Evolutionary conservation across 768 basidiomycete species (phyloP), one percentile per base, ranked within the genome.

Genomic region (Rhizopogon sp.): DNA sequence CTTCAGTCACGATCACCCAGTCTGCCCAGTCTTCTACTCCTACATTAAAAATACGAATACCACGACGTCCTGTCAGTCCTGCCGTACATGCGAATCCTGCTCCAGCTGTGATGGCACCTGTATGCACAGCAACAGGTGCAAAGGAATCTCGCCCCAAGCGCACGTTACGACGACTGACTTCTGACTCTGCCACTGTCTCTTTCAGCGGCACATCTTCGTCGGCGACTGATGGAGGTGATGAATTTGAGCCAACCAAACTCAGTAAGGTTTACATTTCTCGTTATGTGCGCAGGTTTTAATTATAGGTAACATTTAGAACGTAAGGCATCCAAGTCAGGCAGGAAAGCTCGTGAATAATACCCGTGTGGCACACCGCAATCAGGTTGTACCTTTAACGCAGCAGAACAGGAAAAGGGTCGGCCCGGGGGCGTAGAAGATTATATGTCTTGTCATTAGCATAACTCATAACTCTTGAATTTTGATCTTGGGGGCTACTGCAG

Each of bases 1-100:
- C 69, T n/a, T 68, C 69, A 11, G 62, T 70, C 31, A 72, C 65
- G 1, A 68, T 72, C 56, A 70, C 70, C 11, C 70, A 70, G 37
- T 69, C 69, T 2, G 54, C 56, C 37, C 57, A 65, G 42, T 70
- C 69, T 7, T 60, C 69, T 28, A 70, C 70, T 9, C 70, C 69
- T 41, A 70, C 69, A 17, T 64, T 70, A 28, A 70, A 70, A 60
- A 70, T 70, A 29, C 66, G 69, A 56, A 47, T 70, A 50, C 69
- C 69, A 39, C 66, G 68, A 47, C 49, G 66, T 22, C 63, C 68
- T 28, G 68, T 71, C 28, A 71, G 60, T 31, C 42, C 61, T 10
- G 59, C 64, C 29, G 52, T 60, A 39, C 65, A 69, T 10, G 56
- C 68, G 14, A 66, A 47, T 56, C 35, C 52, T 56, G 56, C 47